Evolutionary conservation across 331 rosid genomes (phyloP).

Genomic region (Pyracantha coccinea): DNA sequence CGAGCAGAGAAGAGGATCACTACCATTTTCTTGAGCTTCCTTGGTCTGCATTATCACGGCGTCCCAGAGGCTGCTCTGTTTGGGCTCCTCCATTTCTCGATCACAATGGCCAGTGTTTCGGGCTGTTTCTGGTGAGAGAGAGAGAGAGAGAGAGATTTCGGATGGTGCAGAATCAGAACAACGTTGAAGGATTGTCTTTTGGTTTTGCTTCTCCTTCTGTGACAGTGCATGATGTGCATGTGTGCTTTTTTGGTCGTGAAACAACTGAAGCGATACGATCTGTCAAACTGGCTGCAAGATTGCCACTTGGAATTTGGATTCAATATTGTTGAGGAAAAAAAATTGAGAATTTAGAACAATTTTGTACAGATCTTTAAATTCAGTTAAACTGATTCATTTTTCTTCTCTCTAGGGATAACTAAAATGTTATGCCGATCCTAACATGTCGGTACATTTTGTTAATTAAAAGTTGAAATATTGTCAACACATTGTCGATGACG

Average conservation of each 20-base stretch:
- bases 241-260: background rate
- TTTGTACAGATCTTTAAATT: background rate
- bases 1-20: conserved; percentile 15
- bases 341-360: background rate
- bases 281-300: background rate
- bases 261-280: background rate
- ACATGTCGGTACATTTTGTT: background rate
- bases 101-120: background rate
- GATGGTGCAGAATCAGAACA: background rate
- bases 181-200: background rate
- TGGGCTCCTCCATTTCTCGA: background rate
- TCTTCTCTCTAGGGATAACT: background rate
- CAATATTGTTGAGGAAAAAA: background rate
- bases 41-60: background rate
- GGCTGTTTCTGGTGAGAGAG: background rate
- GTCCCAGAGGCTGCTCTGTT: background rate
- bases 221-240: background rate
- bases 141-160: background rate
- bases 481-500: too few species aligned
- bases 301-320: conserved; percentile 1
- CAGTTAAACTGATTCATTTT: background rate
- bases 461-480: too few species aligned
- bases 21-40: conserved; percentile 6
- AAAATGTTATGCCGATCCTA: background rate
- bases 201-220: background rate